These are phyloP conservation scores for Arthrocladium fulminans DNA, from an alignment of 2,329 filamentous ascomycete genomes.

Conservation along the genomic window DNA sequence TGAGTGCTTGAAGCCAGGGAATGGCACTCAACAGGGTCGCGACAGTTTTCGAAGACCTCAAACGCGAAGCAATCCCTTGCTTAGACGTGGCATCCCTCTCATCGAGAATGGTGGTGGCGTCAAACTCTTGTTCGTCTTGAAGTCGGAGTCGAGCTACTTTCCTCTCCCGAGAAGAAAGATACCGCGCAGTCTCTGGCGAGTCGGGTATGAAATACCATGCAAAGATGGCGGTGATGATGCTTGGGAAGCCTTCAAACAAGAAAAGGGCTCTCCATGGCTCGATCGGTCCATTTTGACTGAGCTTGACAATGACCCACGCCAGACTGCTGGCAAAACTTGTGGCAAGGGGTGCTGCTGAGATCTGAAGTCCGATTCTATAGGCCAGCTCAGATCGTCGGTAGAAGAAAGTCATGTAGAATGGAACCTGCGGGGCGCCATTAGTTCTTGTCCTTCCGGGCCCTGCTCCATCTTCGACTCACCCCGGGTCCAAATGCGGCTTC, in stretches of 20 bases:
- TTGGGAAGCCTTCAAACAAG: slow-evolving; percentile 75
- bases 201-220: slow-evolving; percentile 73
- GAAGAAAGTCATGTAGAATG: slow-evolving; percentile 57
- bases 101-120: neutral
- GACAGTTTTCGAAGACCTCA: slow-evolving; percentile 14
- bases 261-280: slow-evolving; percentile 82
- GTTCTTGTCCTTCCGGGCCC: neutral
- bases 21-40: slow-evolving; percentile 48
- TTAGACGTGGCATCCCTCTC: neutral
- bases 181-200: slow-evolving; percentile 56
- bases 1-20: slow-evolving; percentile 65
- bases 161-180: slow-evolving; percentile 54
- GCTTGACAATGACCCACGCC: slow-evolving; percentile 64
- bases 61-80: neutral
- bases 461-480: slow-evolving; percentile 17
- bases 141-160: slow-evolving; percentile 61
- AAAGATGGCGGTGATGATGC: slow-evolving; percentile 62
- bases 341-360: slow-evolving; percentile 60
- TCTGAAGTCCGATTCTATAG: slow-evolving; percentile 74
- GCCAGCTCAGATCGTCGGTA: slow-evolving; percentile 64
- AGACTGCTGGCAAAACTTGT: slow-evolving; percentile 65
- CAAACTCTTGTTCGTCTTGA: slow-evolving; percentile 13
- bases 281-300: slow-evolving; percentile 58
- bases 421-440: slow-evolving; percentile 29
- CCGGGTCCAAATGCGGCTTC: slow-evolving; percentile 57